These are phyloP conservation scores for Calonectria hawksworthii DNA, from an alignment of 2,329 filamentous ascomycete species.

Conservation along the genomic window DNA sequence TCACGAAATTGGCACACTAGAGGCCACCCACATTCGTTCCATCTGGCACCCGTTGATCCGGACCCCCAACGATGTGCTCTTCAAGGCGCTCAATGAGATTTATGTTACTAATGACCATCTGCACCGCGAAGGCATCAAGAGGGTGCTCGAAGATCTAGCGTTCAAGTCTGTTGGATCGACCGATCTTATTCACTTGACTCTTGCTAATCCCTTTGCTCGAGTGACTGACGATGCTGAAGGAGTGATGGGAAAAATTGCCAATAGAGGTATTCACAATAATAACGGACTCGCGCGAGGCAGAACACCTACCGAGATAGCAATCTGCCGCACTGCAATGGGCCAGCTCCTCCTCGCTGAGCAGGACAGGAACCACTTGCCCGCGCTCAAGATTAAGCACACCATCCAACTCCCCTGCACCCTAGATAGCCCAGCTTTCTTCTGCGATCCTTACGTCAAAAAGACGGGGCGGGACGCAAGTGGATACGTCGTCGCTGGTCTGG, in stretches of 20 bases:
- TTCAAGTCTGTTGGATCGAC: not conserved
- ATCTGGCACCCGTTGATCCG: constrained; percentile 8
- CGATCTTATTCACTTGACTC: not conserved
- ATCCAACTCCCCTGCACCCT: not conserved
- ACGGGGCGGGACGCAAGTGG: not conserved
- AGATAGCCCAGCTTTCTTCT: not conserved
- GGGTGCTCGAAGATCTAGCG: not conserved
- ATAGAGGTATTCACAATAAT: constrained; percentile 2
- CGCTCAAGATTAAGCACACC: not conserved
- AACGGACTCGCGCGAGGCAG: not conserved
- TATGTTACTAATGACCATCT: constrained; percentile 2
- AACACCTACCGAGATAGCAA: not conserved
- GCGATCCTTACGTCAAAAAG: constrained; percentile 1
- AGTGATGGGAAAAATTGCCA: not conserved
- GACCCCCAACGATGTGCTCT: not conserved
- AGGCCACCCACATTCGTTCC: not conserved
- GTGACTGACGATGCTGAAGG: not conserved
- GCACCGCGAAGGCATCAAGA: not conserved
- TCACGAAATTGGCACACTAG: not conserved
- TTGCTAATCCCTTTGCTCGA: not conserved
- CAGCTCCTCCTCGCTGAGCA: not conserved
- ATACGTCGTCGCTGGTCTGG: not conserved
- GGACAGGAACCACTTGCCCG: not conserved
- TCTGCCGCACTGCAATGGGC: not conserved
- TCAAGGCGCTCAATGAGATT: constrained; percentile 5